These are phyloP conservation scores for Myxozyma geophila DNA, from an alignment of 805 yeast species.

Conservation along the genomic window DNA sequence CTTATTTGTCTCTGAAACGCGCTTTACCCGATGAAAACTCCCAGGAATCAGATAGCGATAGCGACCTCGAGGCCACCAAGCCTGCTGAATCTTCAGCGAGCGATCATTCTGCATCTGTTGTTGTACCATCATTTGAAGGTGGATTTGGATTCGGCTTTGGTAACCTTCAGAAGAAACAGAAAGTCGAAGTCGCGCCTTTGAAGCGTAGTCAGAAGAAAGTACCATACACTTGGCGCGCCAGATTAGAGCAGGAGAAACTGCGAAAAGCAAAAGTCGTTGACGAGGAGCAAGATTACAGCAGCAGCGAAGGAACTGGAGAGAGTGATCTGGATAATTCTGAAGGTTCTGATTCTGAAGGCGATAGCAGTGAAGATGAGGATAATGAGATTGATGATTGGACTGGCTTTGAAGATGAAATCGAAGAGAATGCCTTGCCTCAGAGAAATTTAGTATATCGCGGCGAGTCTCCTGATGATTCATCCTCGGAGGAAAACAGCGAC, in stretches of 20 bases:
- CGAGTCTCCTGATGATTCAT: conserved; percentile 18
- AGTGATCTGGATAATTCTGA: conserved; percentile 41
- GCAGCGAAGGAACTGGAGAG: conserved; percentile 45
- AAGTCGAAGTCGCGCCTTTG: conserved; percentile 9
- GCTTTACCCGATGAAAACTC: conserved; percentile 28
- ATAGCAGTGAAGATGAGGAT: conserved; percentile 44
- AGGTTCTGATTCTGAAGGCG: conserved; percentile 41
- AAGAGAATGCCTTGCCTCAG: conserved; percentile 13
- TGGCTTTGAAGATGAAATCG: conserved; percentile 40
- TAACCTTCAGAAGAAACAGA: conserved; percentile 33
- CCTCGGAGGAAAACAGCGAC: conserved; percentile 12
- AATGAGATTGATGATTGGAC: conserved; percentile 45
- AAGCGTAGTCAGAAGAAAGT: conserved; percentile 48
- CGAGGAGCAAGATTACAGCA: conserved; percentile 57
- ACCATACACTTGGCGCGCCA: conserved; percentile 76
- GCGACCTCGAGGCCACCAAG: conserved; percentile 39
- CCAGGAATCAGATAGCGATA: conserved; percentile 37
- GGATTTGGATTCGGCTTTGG: conserved; percentile 57
- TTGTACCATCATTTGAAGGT: conserved; percentile 4
- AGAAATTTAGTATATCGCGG: conserved; percentile 3
- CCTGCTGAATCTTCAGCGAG: not conserved
- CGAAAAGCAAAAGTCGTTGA: conserved; percentile 52
- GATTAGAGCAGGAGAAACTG: conserved; percentile 54
- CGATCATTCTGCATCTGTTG: not conserved
- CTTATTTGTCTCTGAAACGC: not conserved